These are phyloP conservation scores for Solanum paucissectum DNA, from an alignment of 257 asterid species.

Conservation along the genomic window DNA sequence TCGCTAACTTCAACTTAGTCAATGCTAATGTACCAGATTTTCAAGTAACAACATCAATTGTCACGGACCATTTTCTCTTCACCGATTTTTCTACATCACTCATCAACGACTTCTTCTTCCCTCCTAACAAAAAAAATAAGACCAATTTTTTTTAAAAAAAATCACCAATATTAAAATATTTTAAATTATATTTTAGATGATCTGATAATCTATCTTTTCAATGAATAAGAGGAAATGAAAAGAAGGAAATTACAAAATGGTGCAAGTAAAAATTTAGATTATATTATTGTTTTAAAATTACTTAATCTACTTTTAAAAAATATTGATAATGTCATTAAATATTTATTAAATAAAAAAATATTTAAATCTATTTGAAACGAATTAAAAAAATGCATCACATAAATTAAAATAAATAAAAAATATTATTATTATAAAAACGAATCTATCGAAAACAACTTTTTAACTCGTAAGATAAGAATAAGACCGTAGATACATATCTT, in stretches of 20 bases:
- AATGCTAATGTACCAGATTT: neutral
- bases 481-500: accelerated
- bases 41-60: neutral
- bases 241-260: neutral
- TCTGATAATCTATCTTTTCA: neutral
- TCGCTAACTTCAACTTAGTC: neutral
- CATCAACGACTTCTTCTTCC: neutral
- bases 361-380: accelerated
- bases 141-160: too few relatives aligned
- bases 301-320: too few relatives aligned
- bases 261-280: neutral
- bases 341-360: too few relatives aligned
- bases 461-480: neutral
- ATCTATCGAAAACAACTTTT: too few relatives aligned
- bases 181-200: neutral
- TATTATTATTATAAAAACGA: too few relatives aligned
- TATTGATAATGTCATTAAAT: too few relatives aligned
- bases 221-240: neutral
- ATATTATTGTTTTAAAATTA: too few relatives aligned
- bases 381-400: neutral
- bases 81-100: neutral
- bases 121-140: too few relatives aligned
- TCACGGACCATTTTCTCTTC: neutral
- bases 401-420: too few relatives aligned
- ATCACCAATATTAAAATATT: too few relatives aligned